phyloP scores from a whole-genome alignment of 768 basidiomycete species.

The Pholiota conissans region DNA sequence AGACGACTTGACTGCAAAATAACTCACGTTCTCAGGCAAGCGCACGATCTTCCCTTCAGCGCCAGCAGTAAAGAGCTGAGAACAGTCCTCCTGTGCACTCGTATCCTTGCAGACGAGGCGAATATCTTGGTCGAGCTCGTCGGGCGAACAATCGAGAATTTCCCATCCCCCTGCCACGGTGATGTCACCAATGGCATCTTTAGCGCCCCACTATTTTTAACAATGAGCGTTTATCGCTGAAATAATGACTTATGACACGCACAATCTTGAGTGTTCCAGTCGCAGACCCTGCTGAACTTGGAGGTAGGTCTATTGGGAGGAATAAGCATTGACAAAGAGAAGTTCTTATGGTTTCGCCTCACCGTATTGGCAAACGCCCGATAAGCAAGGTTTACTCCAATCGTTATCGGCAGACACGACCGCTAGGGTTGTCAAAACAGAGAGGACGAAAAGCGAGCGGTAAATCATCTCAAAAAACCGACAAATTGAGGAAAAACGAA shows the following conservation, averaged over 20 bases:
- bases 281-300: constrained; percentile 25
- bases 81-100: constrained; percentile 35
- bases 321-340: too few relatives aligned
- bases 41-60: constrained; percentile 51
- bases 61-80: constrained; percentile 32
- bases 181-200: constrained; percentile 36
- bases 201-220: constrained; percentile 36
- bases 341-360: too few relatives aligned
- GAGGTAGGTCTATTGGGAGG: constrained; percentile 35
- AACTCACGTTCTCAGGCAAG: constrained; percentile 49
- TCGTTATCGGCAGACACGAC: too few relatives aligned
- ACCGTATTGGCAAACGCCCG: too few relatives aligned
- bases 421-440: too few relatives aligned
- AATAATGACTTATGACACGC: constrained; percentile 7
- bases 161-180: constrained; percentile 54
- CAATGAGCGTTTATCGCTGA: neutral
- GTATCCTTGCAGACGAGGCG: constrained; percentile 45
- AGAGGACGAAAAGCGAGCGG: too few relatives aligned
- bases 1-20: neutral
- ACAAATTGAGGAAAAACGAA: too few relatives aligned
- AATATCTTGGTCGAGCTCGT: constrained; percentile 42
- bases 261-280: constrained; percentile 46
- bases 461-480: too few relatives aligned
- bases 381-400: too few relatives aligned
- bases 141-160: constrained; percentile 46